Evolutionary conservation across 257 asterid species (phyloP), one percentile per base, ranked within the genome.

Genomic region (Nemophila menziesii): DNA sequence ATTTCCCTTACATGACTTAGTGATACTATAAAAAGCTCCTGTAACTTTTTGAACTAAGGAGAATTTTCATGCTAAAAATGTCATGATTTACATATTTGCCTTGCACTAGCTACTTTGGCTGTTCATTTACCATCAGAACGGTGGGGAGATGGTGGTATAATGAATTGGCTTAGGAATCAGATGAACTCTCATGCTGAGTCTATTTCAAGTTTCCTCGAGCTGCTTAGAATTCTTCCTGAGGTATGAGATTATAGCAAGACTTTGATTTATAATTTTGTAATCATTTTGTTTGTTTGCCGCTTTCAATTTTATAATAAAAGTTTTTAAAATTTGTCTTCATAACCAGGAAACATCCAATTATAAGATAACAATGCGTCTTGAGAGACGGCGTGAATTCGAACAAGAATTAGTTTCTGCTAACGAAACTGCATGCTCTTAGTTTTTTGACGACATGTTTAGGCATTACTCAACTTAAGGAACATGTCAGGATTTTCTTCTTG

Each of bases 21-120:
- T 9, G 4, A 15, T 2, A 18, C 5, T 40, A n/a, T 11, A 16
- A 15, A 20, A 10, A 20, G 11, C 19, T 20, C 22, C 2, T 40
- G 20, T 40, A 0, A 40, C 21, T 11, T 40, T n/a, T 6, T 40
- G 12, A 5, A 8, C 9, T 48, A 27, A 57, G 54, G 59, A 60
- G 22, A 16, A 41, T 47, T 34, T 55, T 57, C 34, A 17, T 43
- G 60, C 65, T 82, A 77, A 68, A 74, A 67, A 33, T 72, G 52
- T 59, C 39, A 56, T 57, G 44, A 50, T 63, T 38, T 75, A 71
- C 75, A 90, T 96, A 90, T 90, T 75, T 84, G 99, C 55, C 94
- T 90, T 67, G 99, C 99, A 51, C 93, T 90, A 62, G 99, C 96
- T 66, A 96, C 96, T 61, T 72, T 90, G 72, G 93, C 99, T 58